Conservation (phyloP, 1,284 basidiomycete genomes). For the Marasmius tenuissimus region DNA sequence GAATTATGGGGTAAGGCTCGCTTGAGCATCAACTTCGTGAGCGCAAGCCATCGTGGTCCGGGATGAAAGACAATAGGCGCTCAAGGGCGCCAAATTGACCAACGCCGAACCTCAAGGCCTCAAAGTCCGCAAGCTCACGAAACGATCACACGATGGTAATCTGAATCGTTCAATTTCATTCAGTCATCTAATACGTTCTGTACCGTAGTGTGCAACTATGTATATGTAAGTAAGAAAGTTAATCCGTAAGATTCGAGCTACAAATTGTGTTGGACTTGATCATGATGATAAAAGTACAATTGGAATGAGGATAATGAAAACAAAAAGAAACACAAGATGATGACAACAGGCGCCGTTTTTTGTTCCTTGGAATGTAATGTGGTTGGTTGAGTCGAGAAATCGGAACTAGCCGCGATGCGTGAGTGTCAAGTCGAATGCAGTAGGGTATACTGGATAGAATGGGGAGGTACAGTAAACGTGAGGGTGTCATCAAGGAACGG, state of each 20-base stretch:
- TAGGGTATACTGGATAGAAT: neutral
- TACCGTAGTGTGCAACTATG: neutral
- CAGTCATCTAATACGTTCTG: neutral
- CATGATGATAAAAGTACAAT: neutral
- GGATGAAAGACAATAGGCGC: too few species aligned
- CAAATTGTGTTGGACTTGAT: neutral
- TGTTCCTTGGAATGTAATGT: neutral
- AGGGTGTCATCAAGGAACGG: neutral
- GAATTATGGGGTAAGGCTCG: too few species aligned
- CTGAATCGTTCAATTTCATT: neutral
- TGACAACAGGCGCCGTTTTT: neutral
- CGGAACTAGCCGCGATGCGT: neutral
- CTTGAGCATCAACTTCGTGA: too few species aligned
- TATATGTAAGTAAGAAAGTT: neutral
- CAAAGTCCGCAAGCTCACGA: too few species aligned
- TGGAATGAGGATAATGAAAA: neutral
- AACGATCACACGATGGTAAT: neutral
- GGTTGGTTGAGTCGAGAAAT: neutral
- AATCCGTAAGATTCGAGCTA: neutral
- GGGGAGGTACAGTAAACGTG: neutral
- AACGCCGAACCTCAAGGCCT: too few species aligned
- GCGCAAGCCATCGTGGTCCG: too few species aligned
- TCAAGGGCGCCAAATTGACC: too few species aligned
- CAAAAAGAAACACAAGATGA: neutral
- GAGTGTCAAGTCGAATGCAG: neutral